These are phyloP conservation scores for Trichocladium uniseriatum DNA, from an alignment of 495 filamentous ascomycete species.

Conservation along the genomic window DNA sequence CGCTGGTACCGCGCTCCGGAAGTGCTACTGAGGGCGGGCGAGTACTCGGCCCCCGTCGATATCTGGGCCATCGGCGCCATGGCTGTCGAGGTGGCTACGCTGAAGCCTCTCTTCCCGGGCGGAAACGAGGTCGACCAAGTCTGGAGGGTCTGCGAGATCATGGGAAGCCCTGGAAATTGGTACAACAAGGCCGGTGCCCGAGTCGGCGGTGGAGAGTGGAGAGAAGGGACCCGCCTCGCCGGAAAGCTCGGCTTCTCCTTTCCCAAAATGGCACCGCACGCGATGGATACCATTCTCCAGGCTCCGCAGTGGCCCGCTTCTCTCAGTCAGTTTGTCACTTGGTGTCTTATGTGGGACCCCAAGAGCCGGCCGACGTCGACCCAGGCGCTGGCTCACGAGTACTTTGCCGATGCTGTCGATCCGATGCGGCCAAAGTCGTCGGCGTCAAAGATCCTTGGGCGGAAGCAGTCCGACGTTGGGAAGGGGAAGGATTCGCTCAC, in stretches of 20 bases:
- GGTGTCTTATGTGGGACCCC: constrained; percentile 99
- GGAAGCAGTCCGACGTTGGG: constrained; percentile 76
- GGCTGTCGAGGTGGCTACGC: constrained; percentile 95
- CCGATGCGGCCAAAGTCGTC: constrained; percentile 87
- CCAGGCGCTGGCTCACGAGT: constrained; percentile 88
- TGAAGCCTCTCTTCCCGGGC: constrained; percentile 96
- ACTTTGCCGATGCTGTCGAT: constrained; percentile 91
- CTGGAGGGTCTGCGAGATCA: constrained; percentile 98
- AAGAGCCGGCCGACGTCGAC: constrained; percentile 87
- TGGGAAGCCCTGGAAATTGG: constrained; percentile 98
- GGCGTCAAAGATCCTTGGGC: constrained; percentile 69
- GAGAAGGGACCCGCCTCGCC: constrained; percentile 83
- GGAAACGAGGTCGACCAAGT: constrained; percentile 99
- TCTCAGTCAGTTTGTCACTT: constrained; percentile 86
- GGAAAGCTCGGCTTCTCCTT: constrained; percentile 97
- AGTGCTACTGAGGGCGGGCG: constrained; percentile 85
- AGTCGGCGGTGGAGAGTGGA: constrained; percentile 96
- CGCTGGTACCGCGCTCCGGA: constrained; percentile 98
- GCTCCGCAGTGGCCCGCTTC: constrained; percentile 84
- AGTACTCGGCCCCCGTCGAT: constrained; percentile 96
- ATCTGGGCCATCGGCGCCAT: constrained; percentile 99
- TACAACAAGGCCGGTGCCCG: constrained; percentile 79
- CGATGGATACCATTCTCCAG: constrained; percentile 90
- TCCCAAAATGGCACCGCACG: constrained; percentile 97
- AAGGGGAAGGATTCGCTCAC: constrained; percentile 56